Percentiles rank a stretch among this genome's conserved stretches.
phyloP scores from a whole-genome alignment of 441 rosid species.

The Lepidium campestre region DNA sequence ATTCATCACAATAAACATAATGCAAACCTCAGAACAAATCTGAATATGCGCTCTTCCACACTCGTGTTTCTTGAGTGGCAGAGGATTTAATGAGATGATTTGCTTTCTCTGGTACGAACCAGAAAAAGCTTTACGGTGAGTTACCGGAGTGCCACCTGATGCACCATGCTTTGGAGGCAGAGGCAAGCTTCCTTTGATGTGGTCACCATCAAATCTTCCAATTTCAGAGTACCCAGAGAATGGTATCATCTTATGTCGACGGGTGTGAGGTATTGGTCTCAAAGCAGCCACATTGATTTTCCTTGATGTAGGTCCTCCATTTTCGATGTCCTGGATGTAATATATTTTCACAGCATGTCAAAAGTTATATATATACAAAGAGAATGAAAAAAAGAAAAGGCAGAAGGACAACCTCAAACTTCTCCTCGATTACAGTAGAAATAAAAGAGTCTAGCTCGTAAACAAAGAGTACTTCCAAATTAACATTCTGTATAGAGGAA shows the following conservation, averaged over 20 bases:
- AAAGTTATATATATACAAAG: neutral
- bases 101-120: conserved; percentile 87
- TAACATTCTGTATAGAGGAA: neutral
- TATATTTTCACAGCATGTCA: neutral
- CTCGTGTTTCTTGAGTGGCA: conserved; percentile 92
- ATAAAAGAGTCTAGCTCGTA: neutral
- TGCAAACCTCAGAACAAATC: conserved; percentile 85
- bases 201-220: conserved; percentile 75
- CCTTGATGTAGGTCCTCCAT: conserved; percentile 40
- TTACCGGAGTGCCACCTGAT: conserved; percentile 39
- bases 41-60: conserved; percentile 97
- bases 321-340: conserved; percentile 35
- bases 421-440: neutral
- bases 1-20: neutral
- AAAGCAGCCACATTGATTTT: conserved; percentile 62
- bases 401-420: neutral
- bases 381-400: neutral
- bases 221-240: conserved; percentile 70
- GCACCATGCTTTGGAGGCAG: conserved; percentile 56
- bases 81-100: conserved; percentile 79
- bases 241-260: conserved; percentile 70
- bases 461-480: neutral
- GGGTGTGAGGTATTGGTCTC: conserved; percentile 87
- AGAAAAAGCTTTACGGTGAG: conserved; percentile 70
- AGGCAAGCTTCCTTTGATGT: conserved; percentile 56